phyloP scores from a whole-genome alignment of 1,284 basidiomycete genomes.

The Ceratobasidium sp. region DNA sequence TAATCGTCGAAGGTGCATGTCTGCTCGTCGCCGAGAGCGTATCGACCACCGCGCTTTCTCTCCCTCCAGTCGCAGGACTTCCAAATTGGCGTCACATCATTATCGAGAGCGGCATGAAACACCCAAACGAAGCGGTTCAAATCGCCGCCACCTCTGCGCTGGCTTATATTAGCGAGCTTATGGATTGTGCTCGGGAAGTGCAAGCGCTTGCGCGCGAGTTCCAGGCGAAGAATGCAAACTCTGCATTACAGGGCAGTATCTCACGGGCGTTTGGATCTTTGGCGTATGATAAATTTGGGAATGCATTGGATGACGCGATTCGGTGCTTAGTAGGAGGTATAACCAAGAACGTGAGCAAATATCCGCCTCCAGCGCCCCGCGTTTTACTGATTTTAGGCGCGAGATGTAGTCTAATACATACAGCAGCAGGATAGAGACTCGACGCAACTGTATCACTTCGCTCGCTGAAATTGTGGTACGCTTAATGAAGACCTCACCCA shows the following conservation, averaged over 20 bases:
- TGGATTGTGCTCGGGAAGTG: conserved; percentile 73
- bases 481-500: conserved; percentile 57
- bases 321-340: conserved; percentile 73
- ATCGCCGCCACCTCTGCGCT: conserved; percentile 78
- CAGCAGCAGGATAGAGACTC: conserved; percentile 67
- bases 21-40: conserved; percentile 76
- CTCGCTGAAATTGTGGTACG: conserved; percentile 68
- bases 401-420: conserved; percentile 47
- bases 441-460: conserved; percentile 78
- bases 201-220: conserved; percentile 79
- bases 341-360: conserved; percentile 65
- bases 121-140: conserved; percentile 77
- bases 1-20: conserved; percentile 82
- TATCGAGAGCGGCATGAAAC: conserved; percentile 75
- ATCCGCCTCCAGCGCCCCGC: neutral
- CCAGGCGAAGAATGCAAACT: conserved; percentile 63
- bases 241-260: conserved; percentile 77
- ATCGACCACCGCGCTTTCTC: conserved; percentile 66
- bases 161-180: conserved; percentile 73
- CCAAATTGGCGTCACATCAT: conserved; percentile 78
- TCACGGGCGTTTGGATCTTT: conserved; percentile 81
- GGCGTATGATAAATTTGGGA: conserved; percentile 71
- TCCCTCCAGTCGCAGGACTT: conserved; percentile 57
- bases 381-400: neutral
- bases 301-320: conserved; percentile 67